phyloP scores from a whole-genome alignment of 2,329 filamentous ascomycete genomes.

The Penicillium crustosum region DNA sequence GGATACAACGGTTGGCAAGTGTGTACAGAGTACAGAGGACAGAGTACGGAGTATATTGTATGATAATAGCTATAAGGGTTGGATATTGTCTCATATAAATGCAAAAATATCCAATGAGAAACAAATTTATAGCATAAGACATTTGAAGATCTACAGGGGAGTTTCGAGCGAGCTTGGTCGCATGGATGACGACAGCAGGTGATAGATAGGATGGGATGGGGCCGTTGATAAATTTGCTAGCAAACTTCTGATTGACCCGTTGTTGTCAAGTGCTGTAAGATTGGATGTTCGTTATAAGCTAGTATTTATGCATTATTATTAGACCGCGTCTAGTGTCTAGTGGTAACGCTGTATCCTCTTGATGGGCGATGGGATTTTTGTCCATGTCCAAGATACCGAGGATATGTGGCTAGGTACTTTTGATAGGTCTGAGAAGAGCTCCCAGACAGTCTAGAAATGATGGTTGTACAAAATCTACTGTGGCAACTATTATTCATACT shows the following conservation, averaged over 20 bases:
- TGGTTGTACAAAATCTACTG: neutral
- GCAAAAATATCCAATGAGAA: neutral
- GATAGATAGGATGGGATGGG: slow-evolving; percentile 17
- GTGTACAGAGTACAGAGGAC: no score
- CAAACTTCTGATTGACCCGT: neutral
- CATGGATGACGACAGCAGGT: slow-evolving; percentile 19
- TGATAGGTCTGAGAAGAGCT: neutral
- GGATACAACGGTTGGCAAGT: neutral
- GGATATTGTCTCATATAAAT: neutral
- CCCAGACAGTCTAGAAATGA: neutral
- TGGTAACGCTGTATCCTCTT: neutral
- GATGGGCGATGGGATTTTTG: neutral
- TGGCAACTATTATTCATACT: neutral
- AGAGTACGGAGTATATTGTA: neutral
- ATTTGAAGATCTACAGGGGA: slow-evolving; percentile 17
- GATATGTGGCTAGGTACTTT: neutral
- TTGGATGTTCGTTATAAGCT: neutral
- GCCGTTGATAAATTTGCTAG: slow-evolving; percentile 7
- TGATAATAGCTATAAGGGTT: neutral
- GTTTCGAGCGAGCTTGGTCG: slow-evolving; percentile 9
- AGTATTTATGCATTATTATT: slow-evolving; percentile 8
- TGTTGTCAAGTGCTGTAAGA: neutral
- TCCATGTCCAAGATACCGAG: neutral
- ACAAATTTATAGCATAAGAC: neutral
- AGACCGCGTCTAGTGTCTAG: neutral